These are phyloP conservation scores for Chaetothyriales sp. DNA, from an alignment of 2,329 filamentous ascomycete species.

Conservation along the genomic window DNA sequence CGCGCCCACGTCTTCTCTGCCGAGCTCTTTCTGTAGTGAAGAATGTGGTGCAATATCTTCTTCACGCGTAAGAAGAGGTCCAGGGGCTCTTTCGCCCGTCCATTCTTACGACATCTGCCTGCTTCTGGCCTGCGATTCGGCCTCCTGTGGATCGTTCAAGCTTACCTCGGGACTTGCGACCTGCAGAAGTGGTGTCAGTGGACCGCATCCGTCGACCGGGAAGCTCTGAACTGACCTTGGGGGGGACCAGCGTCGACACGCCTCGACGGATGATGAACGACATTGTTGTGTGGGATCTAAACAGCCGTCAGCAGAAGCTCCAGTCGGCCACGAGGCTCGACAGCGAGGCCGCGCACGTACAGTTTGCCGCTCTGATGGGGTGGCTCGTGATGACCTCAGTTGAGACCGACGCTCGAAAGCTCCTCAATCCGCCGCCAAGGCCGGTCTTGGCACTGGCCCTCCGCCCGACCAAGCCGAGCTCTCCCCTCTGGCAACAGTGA, in stretches of 20 bases:
- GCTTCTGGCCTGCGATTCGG: not conserved
- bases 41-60: not conserved
- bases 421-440: not conserved
- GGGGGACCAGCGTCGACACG: conserved; percentile 96
- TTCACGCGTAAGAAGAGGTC: not conserved
- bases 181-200: conserved; percentile 7
- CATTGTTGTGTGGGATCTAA: conserved; percentile 54
- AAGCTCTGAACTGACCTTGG: conserved; percentile 57
- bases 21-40: not conserved
- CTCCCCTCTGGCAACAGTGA: not conserved
- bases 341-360: not conserved
- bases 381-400: not conserved
- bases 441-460: not conserved
- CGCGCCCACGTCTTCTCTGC: not conserved
- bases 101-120: not conserved
- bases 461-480: not conserved
- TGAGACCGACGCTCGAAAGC: not conserved
- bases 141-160: not conserved
- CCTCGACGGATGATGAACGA: conserved; percentile 81
- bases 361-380: not conserved
- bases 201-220: not conserved
- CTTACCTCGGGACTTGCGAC: conserved; percentile 14
- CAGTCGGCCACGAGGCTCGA: not conserved
- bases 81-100: not conserved
- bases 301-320: not conserved